These are phyloP conservation scores for Diplocarpon rosae DNA, from an alignment of 2,329 filamentous ascomycete species.

Conservation along the genomic window DNA sequence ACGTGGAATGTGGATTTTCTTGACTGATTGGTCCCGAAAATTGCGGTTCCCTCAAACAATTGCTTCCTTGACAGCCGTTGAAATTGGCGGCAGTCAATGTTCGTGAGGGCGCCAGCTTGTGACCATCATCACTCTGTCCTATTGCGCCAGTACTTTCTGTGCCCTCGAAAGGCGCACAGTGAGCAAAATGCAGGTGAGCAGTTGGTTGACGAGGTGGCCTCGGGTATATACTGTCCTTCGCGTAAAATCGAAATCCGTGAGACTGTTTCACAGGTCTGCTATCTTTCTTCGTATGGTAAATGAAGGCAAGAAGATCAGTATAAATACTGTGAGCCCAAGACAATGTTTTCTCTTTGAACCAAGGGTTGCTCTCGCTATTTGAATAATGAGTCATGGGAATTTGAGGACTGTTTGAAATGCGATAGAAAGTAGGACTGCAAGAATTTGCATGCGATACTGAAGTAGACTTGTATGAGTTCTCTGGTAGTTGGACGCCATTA, in stretches of 20 bases:
- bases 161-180: slow-evolving; percentile 11
- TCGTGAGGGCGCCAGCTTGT: neutral
- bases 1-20: slow-evolving; percentile 22
- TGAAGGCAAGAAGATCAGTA: slow-evolving; percentile 54
- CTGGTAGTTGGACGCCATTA: neutral
- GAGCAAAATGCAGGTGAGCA: slow-evolving; percentile 15
- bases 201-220: slow-evolving; percentile 31
- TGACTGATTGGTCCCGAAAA: slow-evolving; percentile 12
- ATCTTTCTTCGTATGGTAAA: slow-evolving; percentile 48
- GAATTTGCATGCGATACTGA: slow-evolving; percentile 3
- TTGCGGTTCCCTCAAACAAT: slow-evolving; percentile 7
- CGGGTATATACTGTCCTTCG: slow-evolving; percentile 44
- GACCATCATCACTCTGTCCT: neutral
- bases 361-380: slow-evolving; percentile 26
- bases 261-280: slow-evolving; percentile 29
- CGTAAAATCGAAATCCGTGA: slow-evolving; percentile 28
- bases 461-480: slow-evolving; percentile 3
- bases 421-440: slow-evolving; percentile 5
- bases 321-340: slow-evolving; percentile 64
- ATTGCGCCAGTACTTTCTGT: slow-evolving; percentile 1
- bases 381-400: slow-evolving; percentile 17
- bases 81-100: neutral
- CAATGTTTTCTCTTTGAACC: slow-evolving; percentile 59
- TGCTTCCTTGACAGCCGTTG: slow-evolving; percentile 3
- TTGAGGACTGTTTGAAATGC: slow-evolving; percentile 12